Percentiles rank a stretch among this genome's conserved stretches.
These are phyloP conservation scores for Fusarium newnesense DNA, from an alignment of 2,329 filamentous ascomycete species.

Conservation along the genomic window DNA sequence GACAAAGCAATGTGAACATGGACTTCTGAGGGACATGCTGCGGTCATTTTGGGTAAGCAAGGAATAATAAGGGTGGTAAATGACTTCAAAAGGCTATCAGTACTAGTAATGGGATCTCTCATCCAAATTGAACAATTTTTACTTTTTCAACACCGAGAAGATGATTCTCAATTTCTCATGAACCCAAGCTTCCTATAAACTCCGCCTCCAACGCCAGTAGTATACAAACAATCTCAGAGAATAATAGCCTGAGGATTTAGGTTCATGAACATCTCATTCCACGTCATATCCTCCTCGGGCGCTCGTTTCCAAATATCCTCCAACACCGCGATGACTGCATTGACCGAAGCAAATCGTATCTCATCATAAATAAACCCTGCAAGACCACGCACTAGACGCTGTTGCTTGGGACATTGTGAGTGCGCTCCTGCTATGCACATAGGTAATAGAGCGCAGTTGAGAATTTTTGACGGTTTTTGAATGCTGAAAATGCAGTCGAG, in stretches of 20 bases:
- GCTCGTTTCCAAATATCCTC: conserved; percentile 38
- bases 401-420: conserved; percentile 44
- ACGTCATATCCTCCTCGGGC: conserved; percentile 13
- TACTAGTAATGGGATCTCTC: fast-evolving
- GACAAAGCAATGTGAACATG: fast-evolving
- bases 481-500: conserved; percentile 52
- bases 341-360: conserved; percentile 53
- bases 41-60: fast-evolving
- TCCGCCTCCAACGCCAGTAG: background rate
- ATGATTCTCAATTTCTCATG: background rate
- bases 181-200: too few species aligned
- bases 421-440: conserved; percentile 52
- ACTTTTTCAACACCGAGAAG: background rate
- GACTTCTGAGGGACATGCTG: fast-evolving
- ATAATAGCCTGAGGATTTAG: conserved; percentile 42
- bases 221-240: conserved; percentile 6
- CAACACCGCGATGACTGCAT: conserved; percentile 38
- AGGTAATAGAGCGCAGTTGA: conserved; percentile 53
- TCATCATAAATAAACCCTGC: conserved; percentile 44
- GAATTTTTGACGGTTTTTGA: conserved; percentile 49
- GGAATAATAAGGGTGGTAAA: fast-evolving
- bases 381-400: conserved; percentile 34
- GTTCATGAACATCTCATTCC: conserved; percentile 40
- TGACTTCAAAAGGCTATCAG: fast-evolving
- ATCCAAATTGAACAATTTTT: background rate